Percentiles rank a stretch among this genome's conserved stretches.
phyloP scores from a whole-genome alignment of 2,329 filamentous ascomycete species.

The Fusarium sp. region DNA sequence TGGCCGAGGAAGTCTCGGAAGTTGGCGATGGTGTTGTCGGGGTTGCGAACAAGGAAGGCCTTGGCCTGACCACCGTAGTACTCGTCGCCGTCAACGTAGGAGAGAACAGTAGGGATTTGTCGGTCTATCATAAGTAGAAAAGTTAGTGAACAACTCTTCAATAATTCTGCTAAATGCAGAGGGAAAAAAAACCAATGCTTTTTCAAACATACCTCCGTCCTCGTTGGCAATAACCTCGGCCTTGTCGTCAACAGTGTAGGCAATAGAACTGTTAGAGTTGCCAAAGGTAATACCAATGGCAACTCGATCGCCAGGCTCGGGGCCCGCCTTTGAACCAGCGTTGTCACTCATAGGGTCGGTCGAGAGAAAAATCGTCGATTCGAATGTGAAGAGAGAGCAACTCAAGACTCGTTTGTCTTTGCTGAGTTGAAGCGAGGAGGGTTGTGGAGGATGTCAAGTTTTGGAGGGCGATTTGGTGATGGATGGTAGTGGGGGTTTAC shows the following conservation, averaged over 20 bases:
- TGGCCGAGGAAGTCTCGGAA: slow-evolving; percentile 97
- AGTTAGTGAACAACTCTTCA: slow-evolving; percentile 20
- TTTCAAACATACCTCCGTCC: slow-evolving; percentile 81
- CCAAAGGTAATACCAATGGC: slow-evolving; percentile 98
- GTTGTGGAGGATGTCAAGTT: slow-evolving; percentile 41
- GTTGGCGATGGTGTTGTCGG: slow-evolving; percentile 92
- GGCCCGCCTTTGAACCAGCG: slow-evolving; percentile 59
- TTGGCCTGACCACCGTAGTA: slow-evolving; percentile 98
- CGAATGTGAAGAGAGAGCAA: slow-evolving; percentile 16
- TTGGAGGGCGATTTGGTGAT: slow-evolving; percentile 40
- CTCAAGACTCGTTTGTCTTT: slow-evolving; percentile 29
- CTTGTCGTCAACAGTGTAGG: slow-evolving; percentile 92
- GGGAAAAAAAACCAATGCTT: no score
- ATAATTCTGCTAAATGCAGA: background rate
- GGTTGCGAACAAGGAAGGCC: slow-evolving; percentile 91
- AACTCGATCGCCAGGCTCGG: slow-evolving; percentile 71
- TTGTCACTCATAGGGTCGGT: slow-evolving; percentile 63
- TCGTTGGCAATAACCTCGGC: slow-evolving; percentile 99
- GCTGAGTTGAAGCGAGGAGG: slow-evolving; percentile 17
- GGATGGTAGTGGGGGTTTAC: slow-evolving; percentile 46
- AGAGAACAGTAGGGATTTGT: slow-evolving; percentile 94
- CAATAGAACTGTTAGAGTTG: slow-evolving; percentile 98
- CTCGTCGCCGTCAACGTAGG: slow-evolving; percentile 96
- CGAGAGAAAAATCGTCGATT: slow-evolving; percentile 14
- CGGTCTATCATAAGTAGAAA: slow-evolving; percentile 74